Conservation (phyloP, 495 filamentous ascomycete species). For the Annulohypoxylon moriforme region DNA sequence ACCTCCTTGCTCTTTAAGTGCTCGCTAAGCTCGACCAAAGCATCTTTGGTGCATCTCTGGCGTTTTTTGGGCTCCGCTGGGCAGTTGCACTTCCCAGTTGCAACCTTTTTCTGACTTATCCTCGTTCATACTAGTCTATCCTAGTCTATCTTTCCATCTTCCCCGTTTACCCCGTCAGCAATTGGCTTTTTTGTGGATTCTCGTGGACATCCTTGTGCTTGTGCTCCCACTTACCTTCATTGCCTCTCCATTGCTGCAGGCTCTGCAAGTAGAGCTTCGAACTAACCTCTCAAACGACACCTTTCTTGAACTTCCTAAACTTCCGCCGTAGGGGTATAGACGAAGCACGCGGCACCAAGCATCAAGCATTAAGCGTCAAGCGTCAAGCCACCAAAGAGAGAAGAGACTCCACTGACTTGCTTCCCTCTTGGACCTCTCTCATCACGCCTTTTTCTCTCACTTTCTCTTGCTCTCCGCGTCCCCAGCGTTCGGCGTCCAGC, state of each 20-base stretch:
- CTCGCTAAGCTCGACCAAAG: conserved; percentile 33
- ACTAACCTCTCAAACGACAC: conserved; percentile 23
- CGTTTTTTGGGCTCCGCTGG: conserved; percentile 43
- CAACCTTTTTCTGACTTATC: conserved; percentile 16
- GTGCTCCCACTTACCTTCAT: conserved; percentile 1
- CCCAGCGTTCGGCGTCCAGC: conserved; percentile 35
- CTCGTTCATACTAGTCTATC: conserved; percentile 33
- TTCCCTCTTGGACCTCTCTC: conserved; percentile 20
- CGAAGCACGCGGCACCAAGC: not conserved
- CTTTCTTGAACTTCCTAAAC: conserved; percentile 2
- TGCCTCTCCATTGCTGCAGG: conserved; percentile 14
- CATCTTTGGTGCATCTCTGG: not conserved
- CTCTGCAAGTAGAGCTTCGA: conserved; percentile 26
- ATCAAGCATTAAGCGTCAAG: not conserved
- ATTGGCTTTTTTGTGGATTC: conserved; percentile 46
- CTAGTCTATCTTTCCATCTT: conserved; percentile 2
- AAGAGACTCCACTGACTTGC: conserved; percentile 16
- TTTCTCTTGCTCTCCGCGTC: conserved; percentile 38
- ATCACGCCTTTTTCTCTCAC: conserved; percentile 28
- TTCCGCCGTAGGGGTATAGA: conserved; percentile 12
- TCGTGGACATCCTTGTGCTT: not conserved
- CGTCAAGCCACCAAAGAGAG: conserved; percentile 8
- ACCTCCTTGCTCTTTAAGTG: conserved; percentile 41
- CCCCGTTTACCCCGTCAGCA: conserved; percentile 25
- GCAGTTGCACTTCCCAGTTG: conserved; percentile 46